Percentiles rank a stretch among this genome's conserved stretches.
phyloP scores from a whole-genome alignment of 306 rosid genomes.

The Dalbergia cultrata region DNA sequence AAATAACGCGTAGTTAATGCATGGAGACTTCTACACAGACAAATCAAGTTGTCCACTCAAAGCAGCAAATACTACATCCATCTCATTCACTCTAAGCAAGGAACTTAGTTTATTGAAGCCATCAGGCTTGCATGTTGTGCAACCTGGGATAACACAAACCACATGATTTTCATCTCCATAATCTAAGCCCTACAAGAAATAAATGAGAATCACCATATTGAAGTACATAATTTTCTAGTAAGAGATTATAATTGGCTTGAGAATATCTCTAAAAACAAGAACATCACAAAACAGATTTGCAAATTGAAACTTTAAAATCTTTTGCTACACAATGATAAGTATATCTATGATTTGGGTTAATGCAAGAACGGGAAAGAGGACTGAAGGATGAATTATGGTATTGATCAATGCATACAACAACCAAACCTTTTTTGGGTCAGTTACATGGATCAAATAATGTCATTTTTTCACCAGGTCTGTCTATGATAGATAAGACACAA shows the following conservation, averaged over 20 bases:
- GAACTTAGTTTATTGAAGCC: slow-evolving; percentile 62
- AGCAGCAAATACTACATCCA: slow-evolving; percentile 68
- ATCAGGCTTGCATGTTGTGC: slow-evolving; percentile 53
- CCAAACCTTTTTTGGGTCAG: not conserved
- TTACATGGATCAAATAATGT: not conserved
- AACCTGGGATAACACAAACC: slow-evolving; percentile 76
- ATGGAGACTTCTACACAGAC: slow-evolving; percentile 71
- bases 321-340: slow-evolving; percentile 6
- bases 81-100: slow-evolving; percentile 65
- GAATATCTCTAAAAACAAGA: not conserved
- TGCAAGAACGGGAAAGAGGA: slow-evolving; percentile 8
- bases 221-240: slow-evolving; percentile 11
- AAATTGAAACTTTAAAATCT: slow-evolving; percentile 5
- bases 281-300: slow-evolving; percentile 4
- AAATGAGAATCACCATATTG: slow-evolving; percentile 35
- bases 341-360: slow-evolving; percentile 5
- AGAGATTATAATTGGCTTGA: not conserved
- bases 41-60: slow-evolving; percentile 77
- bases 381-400: slow-evolving; percentile 8
- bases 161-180: slow-evolving; percentile 64
- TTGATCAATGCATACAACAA: not conserved
- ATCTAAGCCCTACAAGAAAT: slow-evolving; percentile 59
- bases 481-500: not conserved
- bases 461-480: not conserved
- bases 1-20: slow-evolving; percentile 60